Base-by-base conservation (phyloP, 345 rosid genomes). In the Ailanthus altissimus region DNA sequence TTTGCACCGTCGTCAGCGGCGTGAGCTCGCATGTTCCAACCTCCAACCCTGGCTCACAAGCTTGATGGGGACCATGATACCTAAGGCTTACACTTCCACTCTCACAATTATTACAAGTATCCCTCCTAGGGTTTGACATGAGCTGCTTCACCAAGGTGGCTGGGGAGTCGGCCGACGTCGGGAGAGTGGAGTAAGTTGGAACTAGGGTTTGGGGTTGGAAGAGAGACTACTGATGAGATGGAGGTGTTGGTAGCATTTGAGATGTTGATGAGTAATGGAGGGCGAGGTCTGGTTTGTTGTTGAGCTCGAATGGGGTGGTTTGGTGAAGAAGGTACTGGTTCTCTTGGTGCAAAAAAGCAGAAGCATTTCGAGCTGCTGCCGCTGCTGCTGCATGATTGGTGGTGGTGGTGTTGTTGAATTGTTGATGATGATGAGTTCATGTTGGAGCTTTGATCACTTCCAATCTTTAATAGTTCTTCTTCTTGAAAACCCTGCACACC, bases 401-500 rank as follows among this genome's bases (percentile, higher is more conserved):
- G 82, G 67, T 77, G 54, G 81, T 73, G 89, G 76, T 43, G 58
- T 13, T 49, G 25, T 70, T 80, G n/a, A n/a, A n/a, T n/a, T n/a
- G n/a, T n/a, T 45, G 85, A 43, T 76, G 87, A 60, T 26, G 88
- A 79, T 73, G 94, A 87, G 84, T 87, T 86, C 58, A 82, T 85
- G 88, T 89, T 88, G 65, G 90, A 81, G 23, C 88, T 88, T 74
- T 83, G 91, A 20, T 85, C 86, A 16, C 77, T 89, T 5, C 85
- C 88, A 14, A 92, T 79, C 74, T 93, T 95, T 93, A 95, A 92
- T 42, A 95, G 69, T 89, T 87, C 80, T 93, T 95, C 89, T 95
- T 93, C 88, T 89, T 93, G 84, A 95, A 93, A 71, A 95, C 98
- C 72, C 92, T 86, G 59, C 99, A 95, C 23, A 95, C 89, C 60